Base-by-base conservation (phyloP, 2,329 filamentous ascomycete species). In the Harringtonia aguacate region DNA sequence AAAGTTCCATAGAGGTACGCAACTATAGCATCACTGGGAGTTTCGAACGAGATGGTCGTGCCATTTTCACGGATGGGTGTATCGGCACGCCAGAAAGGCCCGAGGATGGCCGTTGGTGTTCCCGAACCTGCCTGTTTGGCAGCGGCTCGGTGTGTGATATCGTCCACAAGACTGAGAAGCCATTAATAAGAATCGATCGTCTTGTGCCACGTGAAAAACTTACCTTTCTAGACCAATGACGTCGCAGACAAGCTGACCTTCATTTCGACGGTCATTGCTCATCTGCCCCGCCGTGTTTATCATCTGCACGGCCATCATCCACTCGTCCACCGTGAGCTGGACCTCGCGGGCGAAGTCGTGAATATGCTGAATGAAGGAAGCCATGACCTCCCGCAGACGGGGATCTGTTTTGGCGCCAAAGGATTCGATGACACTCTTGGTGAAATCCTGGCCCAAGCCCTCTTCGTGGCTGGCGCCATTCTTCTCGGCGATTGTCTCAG, bases 311-410 rank as follows among this genome's bases (percentile, higher is more conserved):
- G 75, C 79, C 9, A 72, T 64, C 62, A 75, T 72, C 78, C 78
- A 84, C 61, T 84, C 79, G 47, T 73, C 75, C n/a, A 73, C 67
- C 9, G 77, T 81, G 42, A 84, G 68, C 56, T 81, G 72, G 48
- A 80, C 73, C 56, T 84, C 79, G 35, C 79, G 72, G 14, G 76
- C 74, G 59, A 83, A 83, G 59, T 81, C 78, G 60, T 84, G 79
- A 36, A 84, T 69, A 62, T 83, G 79, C 37, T 65, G 68, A 55
- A 83, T 72, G 48, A 82, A 62, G 38, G 69, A 68, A 46, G 68
- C 59, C 64, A 83, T 67, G 53, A 83, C 65, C 50, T 74, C 62
- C 48, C 72, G 70, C 51, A 73, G 69, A 45, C 80, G 71, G 36
- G 77, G 73, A 50, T 71, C 63, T 17, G 77, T 76, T 45, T 76